Conservation (phyloP, 2,329 filamentous ascomycete species). For the Ophiognomonia clavigignenti-juglandacearum region DNA sequence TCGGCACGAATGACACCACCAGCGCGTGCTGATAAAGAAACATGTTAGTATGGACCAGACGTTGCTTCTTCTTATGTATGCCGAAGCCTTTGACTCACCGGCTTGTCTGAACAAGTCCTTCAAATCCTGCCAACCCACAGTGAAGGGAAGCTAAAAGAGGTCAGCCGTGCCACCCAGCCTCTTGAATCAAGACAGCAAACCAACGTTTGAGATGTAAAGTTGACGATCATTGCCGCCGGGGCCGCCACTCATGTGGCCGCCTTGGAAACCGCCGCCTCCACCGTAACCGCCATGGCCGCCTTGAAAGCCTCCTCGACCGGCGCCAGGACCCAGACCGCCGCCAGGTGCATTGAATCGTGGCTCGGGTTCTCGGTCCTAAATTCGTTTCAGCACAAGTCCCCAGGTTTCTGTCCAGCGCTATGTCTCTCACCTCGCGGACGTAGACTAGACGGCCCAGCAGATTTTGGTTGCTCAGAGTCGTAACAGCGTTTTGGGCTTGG, state of each 20-base stretch:
- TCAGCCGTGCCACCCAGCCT: constrained; percentile 19
- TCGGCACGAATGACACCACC: constrained; percentile 90
- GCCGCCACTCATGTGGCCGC: constrained; percentile 51
- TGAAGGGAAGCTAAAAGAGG: constrained; percentile 77
- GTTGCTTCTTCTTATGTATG: background rate
- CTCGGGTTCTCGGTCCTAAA: constrained; percentile 92
- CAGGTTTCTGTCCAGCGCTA: background rate
- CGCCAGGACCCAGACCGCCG: constrained; percentile 54
- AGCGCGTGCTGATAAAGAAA: constrained; percentile 40
- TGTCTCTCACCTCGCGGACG: constrained; percentile 77
- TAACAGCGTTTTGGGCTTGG: constrained; percentile 95
- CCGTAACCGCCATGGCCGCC: constrained; percentile 39
- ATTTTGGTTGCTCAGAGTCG: constrained; percentile 97
- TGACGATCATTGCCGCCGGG: constrained; percentile 68
- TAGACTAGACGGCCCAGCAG: constrained; percentile 98
- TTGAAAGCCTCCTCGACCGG: constrained; percentile 49
- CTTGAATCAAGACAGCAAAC: constrained; percentile 38
- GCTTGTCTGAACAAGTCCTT: constrained; percentile 99
- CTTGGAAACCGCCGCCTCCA: constrained; percentile 52
- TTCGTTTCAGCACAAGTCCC: constrained; percentile 15
- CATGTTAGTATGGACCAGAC: background rate
- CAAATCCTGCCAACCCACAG: constrained; percentile 96
- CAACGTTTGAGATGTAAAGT: constrained; percentile 97
- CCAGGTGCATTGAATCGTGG: constrained; percentile 79
- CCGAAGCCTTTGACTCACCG: constrained; percentile 54